Base-by-base conservation (phyloP, 1,139 yeast species). In the Saccharomyces hybrid region DNA sequence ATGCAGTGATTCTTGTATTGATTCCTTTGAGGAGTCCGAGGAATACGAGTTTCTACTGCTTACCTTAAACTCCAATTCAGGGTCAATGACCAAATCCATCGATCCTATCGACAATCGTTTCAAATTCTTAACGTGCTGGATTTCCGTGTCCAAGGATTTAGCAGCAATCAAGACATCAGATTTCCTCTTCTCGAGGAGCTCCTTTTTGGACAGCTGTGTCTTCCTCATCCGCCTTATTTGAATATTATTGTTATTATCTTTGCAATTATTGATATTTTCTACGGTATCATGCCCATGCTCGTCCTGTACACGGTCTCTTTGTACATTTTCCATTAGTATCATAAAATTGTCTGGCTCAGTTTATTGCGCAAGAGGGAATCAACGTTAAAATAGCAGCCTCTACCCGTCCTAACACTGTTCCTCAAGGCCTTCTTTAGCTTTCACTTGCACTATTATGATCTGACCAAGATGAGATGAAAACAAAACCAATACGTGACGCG, bases 31-130 rank as follows among this genome's bases (percentile, higher is more conserved):
- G 19, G 47, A 44, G 6, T 52, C 56, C 12, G 57, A 51, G 16
- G 53, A 44, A 58, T 59, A 58, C 2, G 59, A 57, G 49, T 48
- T 59, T 51, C 55, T 57, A 14, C 46, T 53, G 53, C 55, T 62
- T 9, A 64, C 60, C 21, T 56, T 60, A 50, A 55, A 68, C 53
- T 67, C 68, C 58, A 68, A 49, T 51, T 69, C 73, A 21, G 72
- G 71, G 54, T 69, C 73, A 28, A 65, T 59, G 32, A 66, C 53
- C 48, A 66, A 58, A 55, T 69, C 73, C 58, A 68, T 61, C 3
- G 73, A 69, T 3, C 73, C 73, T 51, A 69, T 68, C 3, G 73
- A 69, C 51, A 68, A 59, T 50, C 73, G 58, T 53, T 69, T 69
- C 58, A 69, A 55, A 56, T 67, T 64, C 50, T 67, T 68, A 9